Evolutionary conservation across 148 eudicot species (phyloP), one percentile per base, ranked within the genome.

Genomic region (Rhododendron simsii): DNA sequence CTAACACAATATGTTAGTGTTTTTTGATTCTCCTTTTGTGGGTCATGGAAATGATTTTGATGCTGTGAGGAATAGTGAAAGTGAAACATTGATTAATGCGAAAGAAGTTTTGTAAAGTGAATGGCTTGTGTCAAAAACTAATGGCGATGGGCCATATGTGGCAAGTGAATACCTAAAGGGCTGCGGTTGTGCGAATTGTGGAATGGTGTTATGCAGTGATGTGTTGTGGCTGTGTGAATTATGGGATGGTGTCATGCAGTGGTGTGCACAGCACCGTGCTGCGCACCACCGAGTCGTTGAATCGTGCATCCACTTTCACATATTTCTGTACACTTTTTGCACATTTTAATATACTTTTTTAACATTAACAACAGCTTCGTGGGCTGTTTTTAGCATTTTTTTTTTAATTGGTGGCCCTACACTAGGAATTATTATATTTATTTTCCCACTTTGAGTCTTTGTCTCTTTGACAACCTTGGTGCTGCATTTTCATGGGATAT

Each of bases 111-210:
- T n/a, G 21, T 84, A 53, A 74, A 84, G 86, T 84, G 71, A 41
- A 75, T 35, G 80, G 53, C 33, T 84, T 75, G 81, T 74, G 76
- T 39, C 50, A 84, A 53, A 84, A 75, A 75, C 81, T 71, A 84
- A 53, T 69, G n/a, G 81, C 13, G 21, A 75, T 53, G 80, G 80
- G 80, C 57, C 80, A 37, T 45, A 18, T 28, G 18, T 41, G 44
- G 44, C 44, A 20, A 84, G 74, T 84, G 80, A 44, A 74, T 84
- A 84, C 3, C 80, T 84, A 73, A 84, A 84, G 47, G 85, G 79
- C 53, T 13, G 53, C 44, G 0, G 44, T 41, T 41, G 44, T 41
- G 3, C 2, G 39, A 37, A 37, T 37, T 37, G 39, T 37, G 4
- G 39, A 0, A 37, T 37, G 39, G 3, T 37, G 39, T 2, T 37